These are phyloP conservation scores for Plenodomus biglobosus DNA, from an alignment of 2,329 filamentous ascomycete species.

Conservation along the genomic window DNA sequence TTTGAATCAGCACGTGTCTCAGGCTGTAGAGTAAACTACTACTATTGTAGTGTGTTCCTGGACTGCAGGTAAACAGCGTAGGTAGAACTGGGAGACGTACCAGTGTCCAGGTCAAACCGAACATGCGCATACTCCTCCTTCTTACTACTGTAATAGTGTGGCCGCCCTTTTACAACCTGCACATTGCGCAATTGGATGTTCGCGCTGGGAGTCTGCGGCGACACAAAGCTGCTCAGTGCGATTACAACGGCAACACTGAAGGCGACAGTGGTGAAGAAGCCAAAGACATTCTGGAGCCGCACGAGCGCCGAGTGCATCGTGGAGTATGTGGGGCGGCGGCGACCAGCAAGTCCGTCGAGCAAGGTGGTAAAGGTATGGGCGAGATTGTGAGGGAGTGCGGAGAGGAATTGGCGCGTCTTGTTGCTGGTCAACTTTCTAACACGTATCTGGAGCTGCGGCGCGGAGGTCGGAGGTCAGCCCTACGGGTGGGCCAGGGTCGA, in stretches of 20 bases:
- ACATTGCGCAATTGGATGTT: conserved; percentile 70
- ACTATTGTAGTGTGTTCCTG: too few species aligned
- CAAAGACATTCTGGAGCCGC: conserved; percentile 88
- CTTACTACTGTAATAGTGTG: conserved; percentile 93
- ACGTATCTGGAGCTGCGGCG: conserved; percentile 38
- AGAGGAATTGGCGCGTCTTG: background rate
- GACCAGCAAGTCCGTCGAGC: too few species aligned
- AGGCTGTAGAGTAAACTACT: too few species aligned
- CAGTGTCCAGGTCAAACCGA: conserved; percentile 85
- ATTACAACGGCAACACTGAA: conserved; percentile 79
- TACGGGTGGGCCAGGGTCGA: conserved; percentile 14
- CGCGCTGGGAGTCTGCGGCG: conserved; percentile 67
- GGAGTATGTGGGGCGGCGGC: too few species aligned
- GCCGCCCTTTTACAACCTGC: conserved; percentile 85
- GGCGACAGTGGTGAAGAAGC: conserved; percentile 95
- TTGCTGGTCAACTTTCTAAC: conserved; percentile 29
- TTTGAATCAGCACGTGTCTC: background rate
- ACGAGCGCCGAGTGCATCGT: conserved; percentile 84
- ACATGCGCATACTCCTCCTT: conserved; percentile 96
- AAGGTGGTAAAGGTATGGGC: conserved; percentile 1
- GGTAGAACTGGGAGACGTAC: conserved; percentile 47
- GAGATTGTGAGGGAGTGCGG: conserved; percentile 1
- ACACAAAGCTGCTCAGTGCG: conserved; percentile 74
- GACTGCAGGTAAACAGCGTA: too few species aligned
- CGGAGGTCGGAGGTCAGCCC: conserved; percentile 29